phyloP scores from a whole-genome alignment of 1,139 yeast genomes.

The Nakaseomyces nivariensis region DNA sequence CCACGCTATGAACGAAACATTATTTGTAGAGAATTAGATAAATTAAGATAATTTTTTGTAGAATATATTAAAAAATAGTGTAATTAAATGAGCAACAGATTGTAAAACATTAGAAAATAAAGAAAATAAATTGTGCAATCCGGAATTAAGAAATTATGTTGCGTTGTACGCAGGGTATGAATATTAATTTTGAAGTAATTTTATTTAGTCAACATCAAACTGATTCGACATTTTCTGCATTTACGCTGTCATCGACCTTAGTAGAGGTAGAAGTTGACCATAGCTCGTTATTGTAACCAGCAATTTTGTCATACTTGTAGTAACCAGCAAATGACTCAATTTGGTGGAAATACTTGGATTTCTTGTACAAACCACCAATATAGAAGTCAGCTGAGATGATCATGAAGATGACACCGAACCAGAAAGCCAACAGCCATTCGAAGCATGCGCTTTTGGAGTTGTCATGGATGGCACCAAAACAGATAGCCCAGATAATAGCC shows the following conservation, averaged over 20 bases:
- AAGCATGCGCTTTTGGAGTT: constrained; percentile 41
- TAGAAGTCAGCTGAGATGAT: constrained; percentile 60
- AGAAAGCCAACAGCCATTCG: constrained; percentile 78
- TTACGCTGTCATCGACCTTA: not conserved
- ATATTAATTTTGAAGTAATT: not conserved
- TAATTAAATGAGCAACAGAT: too few relatives aligned
- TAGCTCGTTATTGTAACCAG: not conserved
- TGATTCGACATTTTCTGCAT: not conserved
- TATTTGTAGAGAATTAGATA: too few relatives aligned
- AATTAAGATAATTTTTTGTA: not conserved
- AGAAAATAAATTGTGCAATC: too few relatives aligned
- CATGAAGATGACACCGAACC: constrained; percentile 66
- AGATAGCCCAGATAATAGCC: constrained; percentile 62
- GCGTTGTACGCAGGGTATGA: not conserved
- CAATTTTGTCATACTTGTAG: constrained; percentile 18
- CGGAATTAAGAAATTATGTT: not conserved
- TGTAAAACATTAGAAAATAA: too few relatives aligned
- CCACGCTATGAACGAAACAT: too few relatives aligned
- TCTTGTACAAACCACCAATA: constrained; percentile 39
- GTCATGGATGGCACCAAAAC: constrained; percentile 47
- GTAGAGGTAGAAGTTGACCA: not conserved
- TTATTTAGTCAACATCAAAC: not conserved
- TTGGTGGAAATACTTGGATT: constrained; percentile 23
- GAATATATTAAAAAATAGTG: not conserved
- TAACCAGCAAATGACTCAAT: constrained; percentile 22